These are phyloP conservation scores for Capillidium heterosporum DNA, from an alignment of 371 early-diverging fungal genomes.

Conservation along the genomic window DNA sequence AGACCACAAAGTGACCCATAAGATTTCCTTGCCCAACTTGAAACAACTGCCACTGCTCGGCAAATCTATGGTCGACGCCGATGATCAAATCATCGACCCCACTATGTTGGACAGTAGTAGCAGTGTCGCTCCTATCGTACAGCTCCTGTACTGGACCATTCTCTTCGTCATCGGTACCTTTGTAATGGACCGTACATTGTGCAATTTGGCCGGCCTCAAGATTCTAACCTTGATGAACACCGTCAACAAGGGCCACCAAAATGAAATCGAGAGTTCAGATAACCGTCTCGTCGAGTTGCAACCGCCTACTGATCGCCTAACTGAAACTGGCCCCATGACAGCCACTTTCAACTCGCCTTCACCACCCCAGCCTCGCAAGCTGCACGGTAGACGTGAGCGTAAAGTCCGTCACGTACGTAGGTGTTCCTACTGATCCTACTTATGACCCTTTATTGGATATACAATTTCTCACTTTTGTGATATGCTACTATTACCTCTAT, in stretches of 20 bases:
- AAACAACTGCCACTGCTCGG: neutral
- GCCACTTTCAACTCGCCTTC: too few species aligned
- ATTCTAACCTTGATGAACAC: neutral
- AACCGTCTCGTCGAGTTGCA: too few species aligned
- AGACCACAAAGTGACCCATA: neutral
- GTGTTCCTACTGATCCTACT: too few species aligned
- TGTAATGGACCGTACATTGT: conserved; percentile 1
- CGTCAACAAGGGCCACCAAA: neutral
- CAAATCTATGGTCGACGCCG: neutral
- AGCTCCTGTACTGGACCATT: conserved; percentile 2
- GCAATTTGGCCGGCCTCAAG: conserved; percentile 2
- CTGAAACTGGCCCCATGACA: too few species aligned
- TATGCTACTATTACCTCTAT: too few species aligned
- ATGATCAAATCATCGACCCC: neutral
- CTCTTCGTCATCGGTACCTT: conserved; percentile 4
- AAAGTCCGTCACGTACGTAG: too few species aligned
- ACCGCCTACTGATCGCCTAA: too few species aligned
- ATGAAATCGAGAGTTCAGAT: too few species aligned
- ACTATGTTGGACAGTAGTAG: neutral
- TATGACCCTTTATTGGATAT: too few species aligned
- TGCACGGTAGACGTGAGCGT: too few species aligned
- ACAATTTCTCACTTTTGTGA: too few species aligned
- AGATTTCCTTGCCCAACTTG: neutral
- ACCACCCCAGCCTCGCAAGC: too few species aligned
- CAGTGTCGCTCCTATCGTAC: neutral